Base-by-base conservation (phyloP, 1,139 yeast genomes). In the Arxiozyma slooffiae region DNA sequence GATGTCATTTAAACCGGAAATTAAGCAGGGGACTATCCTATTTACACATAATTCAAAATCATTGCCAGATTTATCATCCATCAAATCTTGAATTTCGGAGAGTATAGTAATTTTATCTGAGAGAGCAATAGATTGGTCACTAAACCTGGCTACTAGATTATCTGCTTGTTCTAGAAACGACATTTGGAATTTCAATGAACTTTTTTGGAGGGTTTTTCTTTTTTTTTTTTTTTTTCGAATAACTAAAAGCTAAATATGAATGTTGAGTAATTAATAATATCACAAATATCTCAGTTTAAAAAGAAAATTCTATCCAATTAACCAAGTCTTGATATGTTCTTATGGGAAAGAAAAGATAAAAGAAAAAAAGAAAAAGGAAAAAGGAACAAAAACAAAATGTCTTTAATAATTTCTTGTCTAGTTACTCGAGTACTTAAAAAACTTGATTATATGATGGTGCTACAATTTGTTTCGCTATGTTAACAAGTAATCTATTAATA, bases 11-110 rank as follows among this genome's bases (percentile, higher is more conserved):
- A 92, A 71, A 48, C 81, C 76, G 48, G 73, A 70, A 50, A 82
- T 68, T 57, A 85, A 78, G 1, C 81, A 71, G 1, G 92, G 90
- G 44, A 85, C 70, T 57, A 85, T 67, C 53, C 75, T 76, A 54
- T 77, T 73, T 48, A 85, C 68, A 59, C 85, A 85, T 57, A 79
- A 74, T 55, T 83, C 90, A 66, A 87, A 86, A 60, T 88, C 96
- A 18, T 80, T 80, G 9, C 65, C 57, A 17, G 89, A 85, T 59
- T 85, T 85, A 68, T 85, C 85, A 63, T 90, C 97, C 47, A 89
- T 76, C 67, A 87, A 79, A 67, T 90, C 97, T 56, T 94, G 78
- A 47, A 90, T 71, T 67, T 92, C 97, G 17, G 89, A 80, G 40
- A 88, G 77, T 18, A 56, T 57, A 1, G 64, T 55, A 39, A 60